Evolutionary conservation across 2,329 filamentous ascomycete species (phyloP).

Genomic region (Rhynchosporium secalis): DNA sequence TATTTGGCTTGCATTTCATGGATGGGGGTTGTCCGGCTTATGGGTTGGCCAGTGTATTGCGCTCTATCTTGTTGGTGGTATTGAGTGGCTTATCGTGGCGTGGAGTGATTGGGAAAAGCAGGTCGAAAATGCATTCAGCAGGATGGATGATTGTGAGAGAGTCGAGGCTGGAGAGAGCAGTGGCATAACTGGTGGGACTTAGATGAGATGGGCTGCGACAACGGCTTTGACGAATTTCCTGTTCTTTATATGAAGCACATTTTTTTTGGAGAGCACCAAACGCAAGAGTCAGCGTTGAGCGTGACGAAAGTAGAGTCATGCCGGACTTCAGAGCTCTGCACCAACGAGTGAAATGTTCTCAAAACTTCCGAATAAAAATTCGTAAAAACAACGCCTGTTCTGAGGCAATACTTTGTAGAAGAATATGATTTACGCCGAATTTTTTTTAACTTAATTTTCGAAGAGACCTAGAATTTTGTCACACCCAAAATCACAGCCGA

Average conservation of each 20-base stretch:
- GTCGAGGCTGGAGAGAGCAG: constrained; percentile 27
- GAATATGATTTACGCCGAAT: too few relatives aligned
- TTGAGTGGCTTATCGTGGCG: constrained; percentile 80
- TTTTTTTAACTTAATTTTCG: too few relatives aligned
- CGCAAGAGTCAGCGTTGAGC: too few relatives aligned
- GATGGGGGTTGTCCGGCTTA: constrained; percentile 76
- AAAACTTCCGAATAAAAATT: too few relatives aligned
- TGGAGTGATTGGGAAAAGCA: constrained; percentile 76
- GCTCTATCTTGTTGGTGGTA: constrained; percentile 72
- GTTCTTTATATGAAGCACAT: background rate
- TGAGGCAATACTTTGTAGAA: too few relatives aligned
- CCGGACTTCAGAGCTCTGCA: background rate
- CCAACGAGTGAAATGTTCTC: too few relatives aligned
- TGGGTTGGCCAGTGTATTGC: constrained; percentile 85
- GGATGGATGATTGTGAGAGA: constrained; percentile 57
- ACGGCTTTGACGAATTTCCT: background rate
- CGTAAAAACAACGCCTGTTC: too few relatives aligned
- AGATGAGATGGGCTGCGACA: background rate
- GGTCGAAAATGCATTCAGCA: constrained; percentile 67
- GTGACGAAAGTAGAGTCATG: background rate
- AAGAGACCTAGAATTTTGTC: too few relatives aligned
- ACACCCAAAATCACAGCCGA: too few relatives aligned
- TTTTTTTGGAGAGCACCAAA: background rate
- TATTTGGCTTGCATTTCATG: constrained; percentile 81
- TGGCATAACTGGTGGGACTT: too few relatives aligned